Base-by-base conservation (phyloP, 345 rosid genomes). In the Anacardium occidentale region DNA sequence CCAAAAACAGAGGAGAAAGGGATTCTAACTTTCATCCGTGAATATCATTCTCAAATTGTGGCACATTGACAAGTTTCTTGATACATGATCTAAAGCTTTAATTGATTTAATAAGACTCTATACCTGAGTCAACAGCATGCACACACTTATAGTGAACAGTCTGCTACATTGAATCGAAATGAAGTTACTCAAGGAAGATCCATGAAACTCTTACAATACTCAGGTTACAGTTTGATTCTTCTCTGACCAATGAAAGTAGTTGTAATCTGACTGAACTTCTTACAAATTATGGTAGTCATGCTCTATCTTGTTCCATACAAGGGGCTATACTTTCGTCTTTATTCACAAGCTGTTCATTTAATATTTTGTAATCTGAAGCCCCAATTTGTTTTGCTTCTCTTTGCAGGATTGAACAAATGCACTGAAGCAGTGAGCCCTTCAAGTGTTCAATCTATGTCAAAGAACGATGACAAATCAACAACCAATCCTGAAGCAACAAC, bases 341-440 rank as follows among this genome's bases (percentile, higher is more conserved):
- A 2, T 13, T 21, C 52, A 44, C 25, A 10, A 50, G 45, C 15
- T 51, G 10, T 59, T 10, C 11, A 44, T 3, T 58, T 18, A 48
- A 44, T 21, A 47, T 7, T 60, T 14, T 51, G 63, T 37, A 22
- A 22, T 68, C 51, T 42, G 24, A 10, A 52, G 10, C 51, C 44
- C 18, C 13, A 3, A 25, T 40, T n/a, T 54, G 42, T 56, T 24
- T 71, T 68, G 7, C 63, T 64, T 68, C 72, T 58, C 62, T 57
- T 68, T 80, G 71, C 76, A 87, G 93, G 83, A 79, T 80, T 53
- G 53, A 79, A 71, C 74, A 87, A 78, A 70, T 25, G 76, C n/a
- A 24, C 63, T 6, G 90, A 82, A 37, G 73, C 83, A 67, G 75
- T 82, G 75, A 85, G 91, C 69, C 89, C 90, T 29, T 61, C 85